Evolutionary conservation across 2,329 filamentous ascomycete genomes (phyloP).

Genomic region (Arthrobotrys sinensis): DNA sequence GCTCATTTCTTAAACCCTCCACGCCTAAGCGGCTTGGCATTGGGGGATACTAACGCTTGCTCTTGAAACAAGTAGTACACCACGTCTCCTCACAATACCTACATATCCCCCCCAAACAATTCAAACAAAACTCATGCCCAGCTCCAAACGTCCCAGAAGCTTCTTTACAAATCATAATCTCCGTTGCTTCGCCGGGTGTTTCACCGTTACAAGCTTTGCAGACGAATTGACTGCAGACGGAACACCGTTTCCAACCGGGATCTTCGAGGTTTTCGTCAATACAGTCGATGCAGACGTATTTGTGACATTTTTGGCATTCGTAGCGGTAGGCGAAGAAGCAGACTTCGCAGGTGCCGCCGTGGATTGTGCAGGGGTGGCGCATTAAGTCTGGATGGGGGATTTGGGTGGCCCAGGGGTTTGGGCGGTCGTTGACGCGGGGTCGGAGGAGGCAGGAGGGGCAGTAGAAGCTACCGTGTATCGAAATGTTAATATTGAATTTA

Average conservation of each 20-base stretch:
- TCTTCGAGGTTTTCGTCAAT: slow-evolving; percentile 28
- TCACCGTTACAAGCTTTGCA: slow-evolving; percentile 18
- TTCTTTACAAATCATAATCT: slow-evolving; percentile 23
- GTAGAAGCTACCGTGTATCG: slow-evolving; percentile 33
- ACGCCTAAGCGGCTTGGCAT: no score
- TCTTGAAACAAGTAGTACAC: slow-evolving; percentile 32
- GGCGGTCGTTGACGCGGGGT: not conserved
- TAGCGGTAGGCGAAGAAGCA: slow-evolving; percentile 25
- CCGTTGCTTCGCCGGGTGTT: not conserved
- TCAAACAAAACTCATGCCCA: slow-evolving; percentile 32
- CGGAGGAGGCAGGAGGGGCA: slow-evolving; percentile 38
- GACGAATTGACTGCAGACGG: slow-evolving; percentile 2
- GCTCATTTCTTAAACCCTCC: not conserved
- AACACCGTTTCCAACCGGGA: slow-evolving; percentile 9
- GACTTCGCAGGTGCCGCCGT: slow-evolving; percentile 46
- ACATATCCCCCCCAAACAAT: slow-evolving; percentile 31
- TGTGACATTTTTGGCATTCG: slow-evolving; percentile 29
- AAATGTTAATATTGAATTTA: not conserved
- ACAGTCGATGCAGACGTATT: slow-evolving; percentile 45
- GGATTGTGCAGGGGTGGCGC: slow-evolving; percentile 27
- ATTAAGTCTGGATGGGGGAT: slow-evolving; percentile 12
- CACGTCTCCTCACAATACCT: slow-evolving; percentile 30
- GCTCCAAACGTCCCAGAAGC: not conserved
- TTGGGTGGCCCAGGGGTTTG: slow-evolving; percentile 42
- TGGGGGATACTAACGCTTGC: slow-evolving; percentile 23